Percentiles rank a stretch among this genome's conserved stretches.
Evolutionary conservation across 2,329 filamentous ascomycete genomes (phyloP).

Genomic region (Mycosphaerelloides madeirae): DNA sequence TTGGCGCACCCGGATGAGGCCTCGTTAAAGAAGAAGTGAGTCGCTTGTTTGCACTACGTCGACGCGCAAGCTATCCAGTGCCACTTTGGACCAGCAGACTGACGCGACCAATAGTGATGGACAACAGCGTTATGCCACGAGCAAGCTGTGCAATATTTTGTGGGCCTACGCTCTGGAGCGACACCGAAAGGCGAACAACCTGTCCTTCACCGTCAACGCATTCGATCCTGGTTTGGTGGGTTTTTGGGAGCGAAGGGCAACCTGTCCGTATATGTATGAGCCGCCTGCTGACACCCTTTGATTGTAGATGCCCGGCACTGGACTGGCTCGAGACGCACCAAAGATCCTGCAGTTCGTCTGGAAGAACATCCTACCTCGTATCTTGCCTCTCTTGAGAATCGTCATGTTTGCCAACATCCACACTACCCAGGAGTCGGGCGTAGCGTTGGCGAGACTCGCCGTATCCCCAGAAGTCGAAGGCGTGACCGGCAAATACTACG

Average conservation of each 20-base stretch:
- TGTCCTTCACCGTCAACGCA: conserved; percentile 37
- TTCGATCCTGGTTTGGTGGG: conserved; percentile 43
- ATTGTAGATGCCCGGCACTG: conserved; percentile 42
- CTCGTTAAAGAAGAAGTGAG: conserved; percentile 15
- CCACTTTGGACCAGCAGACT: no score
- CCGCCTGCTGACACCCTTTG: no score
- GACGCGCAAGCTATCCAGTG: no score
- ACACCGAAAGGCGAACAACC: conserved; percentile 28
- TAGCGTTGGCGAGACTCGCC: conserved; percentile 40
- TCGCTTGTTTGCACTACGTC: no score
- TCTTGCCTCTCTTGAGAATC: conserved; percentile 7
- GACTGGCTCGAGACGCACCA: conserved; percentile 35
- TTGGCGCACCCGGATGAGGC: conserved; percentile 39
- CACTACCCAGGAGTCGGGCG: conserved; percentile 34
- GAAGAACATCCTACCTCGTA: conserved; percentile 24
- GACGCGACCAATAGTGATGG: conserved; percentile 13
- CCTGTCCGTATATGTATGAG: no score
- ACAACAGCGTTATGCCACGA: conserved; percentile 40
- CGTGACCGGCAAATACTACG: conserved; percentile 43
- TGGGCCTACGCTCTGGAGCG: conserved; percentile 46
- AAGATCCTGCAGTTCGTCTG: conserved; percentile 33
- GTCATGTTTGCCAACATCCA: conserved; percentile 5
- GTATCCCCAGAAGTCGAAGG: conserved; percentile 31
- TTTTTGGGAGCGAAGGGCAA: no score
- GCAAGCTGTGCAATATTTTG: conserved; percentile 47